Evolutionary conservation across 306 rosid genomes (phyloP).

Genomic region (Lupinus albus): DNA sequence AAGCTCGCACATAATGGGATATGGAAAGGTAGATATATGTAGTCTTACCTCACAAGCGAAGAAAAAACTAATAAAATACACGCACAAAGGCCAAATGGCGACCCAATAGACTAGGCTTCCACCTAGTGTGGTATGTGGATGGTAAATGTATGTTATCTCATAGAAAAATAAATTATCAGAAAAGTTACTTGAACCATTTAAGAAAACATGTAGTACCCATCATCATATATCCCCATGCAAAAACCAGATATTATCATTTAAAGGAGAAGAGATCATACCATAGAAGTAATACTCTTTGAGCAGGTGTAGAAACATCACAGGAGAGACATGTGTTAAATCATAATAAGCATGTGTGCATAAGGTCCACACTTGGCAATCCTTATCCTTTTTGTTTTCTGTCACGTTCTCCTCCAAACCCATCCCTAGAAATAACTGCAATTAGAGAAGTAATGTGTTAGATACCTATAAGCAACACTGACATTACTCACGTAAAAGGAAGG

Average conservation of each 20-base stretch:
- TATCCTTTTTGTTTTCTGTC: constrained; percentile 40
- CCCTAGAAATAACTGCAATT: constrained; percentile 28
- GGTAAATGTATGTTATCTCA: background rate
- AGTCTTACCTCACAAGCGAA: no score
- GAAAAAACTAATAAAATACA: no score
- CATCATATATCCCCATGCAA: constrained; percentile 5
- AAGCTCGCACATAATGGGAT: no score
- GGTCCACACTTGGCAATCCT: constrained; percentile 40
- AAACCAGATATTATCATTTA: constrained; percentile 8
- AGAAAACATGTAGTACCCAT: constrained; percentile 29
- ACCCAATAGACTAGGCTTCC: no score
- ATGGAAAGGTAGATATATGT: no score
- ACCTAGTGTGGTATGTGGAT: no score
- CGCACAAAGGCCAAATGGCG: no score
- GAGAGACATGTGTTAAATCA: constrained; percentile 70
- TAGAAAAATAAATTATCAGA: background rate
- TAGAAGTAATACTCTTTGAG: constrained; percentile 75
- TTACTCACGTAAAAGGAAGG: background rate
- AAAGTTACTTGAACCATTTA: constrained; percentile 35
- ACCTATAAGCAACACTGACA: background rate
- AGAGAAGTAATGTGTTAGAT: background rate
- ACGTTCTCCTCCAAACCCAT: constrained; percentile 68
- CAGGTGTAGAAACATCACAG: constrained; percentile 74
- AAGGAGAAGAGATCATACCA: constrained; percentile 58
- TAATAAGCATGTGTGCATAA: constrained; percentile 69